These are phyloP conservation scores for Microthlaspi erraticum DNA, from an alignment of 345 rosid species.

Conservation along the genomic window DNA sequence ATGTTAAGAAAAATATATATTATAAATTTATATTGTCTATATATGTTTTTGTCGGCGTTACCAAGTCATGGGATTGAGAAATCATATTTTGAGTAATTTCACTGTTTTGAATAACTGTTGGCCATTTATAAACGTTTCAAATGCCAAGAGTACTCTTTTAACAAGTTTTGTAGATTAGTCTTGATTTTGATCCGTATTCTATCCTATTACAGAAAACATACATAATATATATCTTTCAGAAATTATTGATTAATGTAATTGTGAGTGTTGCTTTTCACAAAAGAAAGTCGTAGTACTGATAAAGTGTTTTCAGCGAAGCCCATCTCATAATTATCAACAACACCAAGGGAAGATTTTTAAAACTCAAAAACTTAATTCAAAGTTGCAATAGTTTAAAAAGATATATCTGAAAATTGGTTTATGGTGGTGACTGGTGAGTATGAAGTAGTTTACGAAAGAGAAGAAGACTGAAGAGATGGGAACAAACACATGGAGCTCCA, in stretches of 20 bases:
- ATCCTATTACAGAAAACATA: too few species aligned
- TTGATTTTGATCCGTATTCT: too few species aligned
- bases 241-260: not conserved
- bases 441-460: not conserved
- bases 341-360: not conserved
- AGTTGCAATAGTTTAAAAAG: not conserved
- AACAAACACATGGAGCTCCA: conserved; percentile 42
- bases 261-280: not conserved
- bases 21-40: too few species aligned
- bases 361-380: not conserved
- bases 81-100: too few species aligned
- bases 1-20: too few species aligned
- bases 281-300: not conserved
- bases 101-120: too few species aligned
- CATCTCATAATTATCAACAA: conserved; percentile 18
- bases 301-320: conserved; percentile 7
- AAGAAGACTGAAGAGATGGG: conserved; percentile 22
- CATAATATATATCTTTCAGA: too few species aligned
- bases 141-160: too few species aligned
- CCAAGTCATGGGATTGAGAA: too few species aligned
- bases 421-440: conserved; percentile 16
- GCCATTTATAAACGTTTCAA: too few species aligned
- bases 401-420: conserved; percentile 1
- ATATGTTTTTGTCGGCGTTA: too few species aligned
- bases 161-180: too few species aligned